Evolutionary conservation across 2,329 filamentous ascomycete species (phyloP).

Genomic region (Cordyceps javanica): DNA sequence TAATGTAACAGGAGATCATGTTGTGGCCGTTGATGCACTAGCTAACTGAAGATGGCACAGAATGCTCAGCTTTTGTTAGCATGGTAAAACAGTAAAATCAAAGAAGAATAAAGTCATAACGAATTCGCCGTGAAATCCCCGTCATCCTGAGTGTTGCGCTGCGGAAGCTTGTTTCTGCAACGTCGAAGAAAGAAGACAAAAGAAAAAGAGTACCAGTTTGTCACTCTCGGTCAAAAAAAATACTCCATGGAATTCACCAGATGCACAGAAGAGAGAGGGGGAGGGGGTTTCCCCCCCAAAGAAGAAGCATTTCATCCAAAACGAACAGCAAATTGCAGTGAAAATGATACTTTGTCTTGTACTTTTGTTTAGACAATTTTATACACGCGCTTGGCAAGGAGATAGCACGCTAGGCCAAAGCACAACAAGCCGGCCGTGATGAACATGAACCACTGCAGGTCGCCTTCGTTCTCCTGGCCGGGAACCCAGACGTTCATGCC

Average conservation of each 20-base stretch:
- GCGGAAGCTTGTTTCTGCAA: background rate
- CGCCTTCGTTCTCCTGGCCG: conserved; percentile 74
- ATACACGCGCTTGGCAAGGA: conserved; percentile 78
- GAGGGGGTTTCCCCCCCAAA: no score
- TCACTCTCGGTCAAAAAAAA: background rate
- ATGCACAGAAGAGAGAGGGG: background rate
- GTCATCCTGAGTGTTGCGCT: no score
- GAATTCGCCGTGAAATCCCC: background rate
- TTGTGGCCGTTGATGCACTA: background rate
- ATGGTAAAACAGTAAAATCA: background rate
- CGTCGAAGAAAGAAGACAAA: background rate
- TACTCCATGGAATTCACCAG: background rate
- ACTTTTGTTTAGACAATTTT: conserved; percentile 55
- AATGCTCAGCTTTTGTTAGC: background rate
- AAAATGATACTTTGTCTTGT: background rate
- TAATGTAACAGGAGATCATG: background rate
- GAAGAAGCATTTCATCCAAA: background rate
- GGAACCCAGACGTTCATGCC: conserved; percentile 98
- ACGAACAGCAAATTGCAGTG: background rate
- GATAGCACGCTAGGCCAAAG: conserved; percentile 76
- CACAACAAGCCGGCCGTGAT: conserved; percentile 68
- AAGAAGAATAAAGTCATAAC: background rate
- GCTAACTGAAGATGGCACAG: background rate
- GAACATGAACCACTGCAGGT: conserved; percentile 68
- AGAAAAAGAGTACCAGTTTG: background rate